Percentiles rank a stretch among this genome's conserved stretches.
phyloP scores from a whole-genome alignment of 2,329 filamentous ascomycete genomes.

The Kalmusia sp. region DNA sequence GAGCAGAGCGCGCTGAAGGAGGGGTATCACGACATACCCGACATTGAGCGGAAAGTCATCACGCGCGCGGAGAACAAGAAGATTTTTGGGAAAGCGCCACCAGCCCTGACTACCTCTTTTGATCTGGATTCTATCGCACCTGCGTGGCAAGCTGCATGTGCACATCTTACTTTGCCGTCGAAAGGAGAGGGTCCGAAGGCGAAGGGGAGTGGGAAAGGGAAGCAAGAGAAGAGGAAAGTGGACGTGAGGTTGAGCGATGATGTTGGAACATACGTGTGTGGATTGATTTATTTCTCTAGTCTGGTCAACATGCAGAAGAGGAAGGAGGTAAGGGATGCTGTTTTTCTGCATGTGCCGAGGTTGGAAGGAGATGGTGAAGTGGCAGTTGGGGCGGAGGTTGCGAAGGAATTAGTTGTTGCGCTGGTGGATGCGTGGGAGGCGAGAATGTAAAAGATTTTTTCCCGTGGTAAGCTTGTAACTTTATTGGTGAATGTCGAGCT shows the following conservation, averaged over 20 bases:
- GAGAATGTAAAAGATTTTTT: too few species aligned
- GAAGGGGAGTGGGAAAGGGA: slow-evolving; percentile 12
- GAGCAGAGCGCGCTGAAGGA: slow-evolving; percentile 75
- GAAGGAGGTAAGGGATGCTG: slow-evolving; percentile 30
- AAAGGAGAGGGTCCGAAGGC: background rate
- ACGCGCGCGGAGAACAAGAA: slow-evolving; percentile 36
- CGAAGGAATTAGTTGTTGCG: slow-evolving; percentile 41
- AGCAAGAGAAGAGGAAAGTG: slow-evolving; percentile 17
- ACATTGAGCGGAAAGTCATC: slow-evolving; percentile 66
- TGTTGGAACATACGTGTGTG: slow-evolving; percentile 53
- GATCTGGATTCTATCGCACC: slow-evolving; percentile 25
- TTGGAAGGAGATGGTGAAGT: slow-evolving; percentile 43
- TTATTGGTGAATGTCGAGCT: too few species aligned
- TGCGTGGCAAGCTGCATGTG: slow-evolving; percentile 21
- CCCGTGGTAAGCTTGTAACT: too few species aligned
- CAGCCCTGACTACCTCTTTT: slow-evolving; percentile 29
- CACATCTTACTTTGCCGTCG: slow-evolving; percentile 6
- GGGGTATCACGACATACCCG: slow-evolving; percentile 69
- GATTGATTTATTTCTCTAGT: slow-evolving; percentile 53
- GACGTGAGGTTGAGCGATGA: slow-evolving; percentile 47
- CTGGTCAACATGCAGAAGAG: slow-evolving; percentile 36
- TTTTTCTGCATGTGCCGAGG: slow-evolving; percentile 53
- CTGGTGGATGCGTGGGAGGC: slow-evolving; percentile 41
- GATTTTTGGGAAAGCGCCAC: slow-evolving; percentile 27
- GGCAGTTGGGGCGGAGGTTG: slow-evolving; percentile 37